Conservation (phyloP, 176 grass and related monocot genomes). For the Lolium rigidum region DNA sequence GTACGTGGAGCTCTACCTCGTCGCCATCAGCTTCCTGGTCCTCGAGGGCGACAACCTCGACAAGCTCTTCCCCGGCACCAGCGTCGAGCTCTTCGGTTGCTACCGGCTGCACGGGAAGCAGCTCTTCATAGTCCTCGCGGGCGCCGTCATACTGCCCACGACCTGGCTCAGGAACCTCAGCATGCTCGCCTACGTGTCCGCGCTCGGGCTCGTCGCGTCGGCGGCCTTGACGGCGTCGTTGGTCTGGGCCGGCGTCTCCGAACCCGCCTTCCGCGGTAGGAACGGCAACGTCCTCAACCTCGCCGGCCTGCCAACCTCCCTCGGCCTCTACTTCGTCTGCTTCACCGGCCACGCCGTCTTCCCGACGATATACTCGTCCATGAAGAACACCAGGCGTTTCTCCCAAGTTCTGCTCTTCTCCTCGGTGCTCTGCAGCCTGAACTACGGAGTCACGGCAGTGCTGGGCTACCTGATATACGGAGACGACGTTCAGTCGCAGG, state of each 20-base stretch:
- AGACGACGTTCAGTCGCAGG: slow-evolving; percentile 1
- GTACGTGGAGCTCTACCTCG: slow-evolving; percentile 24
- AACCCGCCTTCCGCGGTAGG: slow-evolving; percentile 30
- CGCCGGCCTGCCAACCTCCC: slow-evolving; percentile 41
- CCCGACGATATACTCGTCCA: slow-evolving; percentile 55
- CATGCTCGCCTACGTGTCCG: slow-evolving; percentile 50
- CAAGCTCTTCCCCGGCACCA: neutral
- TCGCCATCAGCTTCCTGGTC: slow-evolving; percentile 17
- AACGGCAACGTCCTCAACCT: slow-evolving; percentile 50
- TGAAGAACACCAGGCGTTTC: slow-evolving; percentile 48
- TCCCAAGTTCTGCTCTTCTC: slow-evolving; percentile 51
- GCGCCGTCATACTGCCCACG: slow-evolving; percentile 52
- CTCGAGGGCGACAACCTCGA: slow-evolving; percentile 21
- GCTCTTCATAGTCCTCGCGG: slow-evolving; percentile 48
- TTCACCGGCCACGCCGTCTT: slow-evolving; percentile 59
- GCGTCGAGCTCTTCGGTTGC: neutral
- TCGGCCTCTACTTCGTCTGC: slow-evolving; percentile 57
- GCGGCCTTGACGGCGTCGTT: slow-evolving; percentile 46
- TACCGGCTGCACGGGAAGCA: slow-evolving; percentile 51
- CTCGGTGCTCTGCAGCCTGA: slow-evolving; percentile 45
- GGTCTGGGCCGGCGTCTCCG: slow-evolving; percentile 52
- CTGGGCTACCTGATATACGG: slow-evolving; percentile 19
- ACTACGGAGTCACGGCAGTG: slow-evolving; percentile 50
- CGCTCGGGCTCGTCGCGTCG: slow-evolving; percentile 50
- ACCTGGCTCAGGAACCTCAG: slow-evolving; percentile 54